These are phyloP conservation scores for Juglanconis sp. DNA, from an alignment of 2,329 filamentous ascomycete species.

Conservation along the genomic window DNA sequence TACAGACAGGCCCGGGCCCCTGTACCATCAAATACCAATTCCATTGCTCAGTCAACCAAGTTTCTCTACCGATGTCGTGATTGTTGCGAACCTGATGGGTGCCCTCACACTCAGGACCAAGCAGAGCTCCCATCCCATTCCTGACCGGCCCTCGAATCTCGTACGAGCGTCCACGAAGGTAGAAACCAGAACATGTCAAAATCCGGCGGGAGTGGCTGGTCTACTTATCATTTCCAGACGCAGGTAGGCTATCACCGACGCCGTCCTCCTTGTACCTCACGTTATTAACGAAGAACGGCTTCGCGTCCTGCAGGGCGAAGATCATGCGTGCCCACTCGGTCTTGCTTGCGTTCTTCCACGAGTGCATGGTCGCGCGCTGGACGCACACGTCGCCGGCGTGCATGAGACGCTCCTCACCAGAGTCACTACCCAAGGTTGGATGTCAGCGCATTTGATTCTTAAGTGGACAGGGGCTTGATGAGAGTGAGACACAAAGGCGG, in stretches of 20 bases:
- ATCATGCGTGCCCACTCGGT: conserved; percentile 40
- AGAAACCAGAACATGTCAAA: too few relatives aligned
- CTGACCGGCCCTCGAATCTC: too few relatives aligned
- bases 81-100: background rate
- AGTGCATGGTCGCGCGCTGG: conserved; percentile 47
- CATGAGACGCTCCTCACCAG: conserved; percentile 40
- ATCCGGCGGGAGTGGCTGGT: background rate
- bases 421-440: conserved; percentile 36
- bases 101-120: background rate
- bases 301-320: conserved; percentile 27
- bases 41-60: background rate
- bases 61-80: background rate
- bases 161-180: too few relatives aligned
- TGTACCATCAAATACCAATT: conserved; percentile 14
- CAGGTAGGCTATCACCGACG: conserved; percentile 3
- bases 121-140: too few relatives aligned
- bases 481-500: background rate
- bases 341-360: conserved; percentile 36
- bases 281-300: conserved; percentile 25
- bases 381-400: conserved; percentile 45
- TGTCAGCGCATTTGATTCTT: background rate
- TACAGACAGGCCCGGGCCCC: conserved; percentile 3
- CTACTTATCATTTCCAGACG: conserved; percentile 16
- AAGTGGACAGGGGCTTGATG: background rate
- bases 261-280: conserved; percentile 26